Conservation (phyloP, 2,329 filamentous ascomycete genomes). For the Zasmidium angulare region DNA sequence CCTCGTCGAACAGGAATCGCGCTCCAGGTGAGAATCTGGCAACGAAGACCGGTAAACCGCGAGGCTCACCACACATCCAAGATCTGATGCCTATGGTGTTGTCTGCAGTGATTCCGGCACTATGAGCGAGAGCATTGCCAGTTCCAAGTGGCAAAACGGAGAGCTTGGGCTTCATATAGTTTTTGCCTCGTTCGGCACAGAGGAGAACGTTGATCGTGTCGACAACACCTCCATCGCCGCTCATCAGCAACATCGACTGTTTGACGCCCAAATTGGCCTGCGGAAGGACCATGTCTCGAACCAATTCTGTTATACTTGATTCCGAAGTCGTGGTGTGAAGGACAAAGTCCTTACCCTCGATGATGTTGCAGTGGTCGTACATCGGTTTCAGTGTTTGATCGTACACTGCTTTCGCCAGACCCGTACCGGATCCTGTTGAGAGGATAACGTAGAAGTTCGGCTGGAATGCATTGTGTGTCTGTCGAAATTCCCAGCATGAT, state of each 20-base stretch:
- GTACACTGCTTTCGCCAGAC: slow-evolving; percentile 42
- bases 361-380: slow-evolving; percentile 43
- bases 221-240: slow-evolving; percentile 82
- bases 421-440: slow-evolving; percentile 47
- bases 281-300: slow-evolving; percentile 50
- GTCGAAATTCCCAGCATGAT: slow-evolving; percentile 22
- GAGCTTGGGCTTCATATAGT: slow-evolving; percentile 56
- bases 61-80: slow-evolving; percentile 36
- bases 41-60: slow-evolving; percentile 44
- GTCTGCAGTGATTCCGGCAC: slow-evolving; percentile 38
- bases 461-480: slow-evolving; percentile 9
- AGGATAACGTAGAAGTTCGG: slow-evolving; percentile 43
- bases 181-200: slow-evolving; percentile 43
- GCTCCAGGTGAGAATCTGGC: slow-evolving; percentile 48
- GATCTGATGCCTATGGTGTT: slow-evolving; percentile 43
- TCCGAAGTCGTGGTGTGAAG: slow-evolving; percentile 62
- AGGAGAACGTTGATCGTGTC: slow-evolving; percentile 74
- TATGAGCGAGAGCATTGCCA: slow-evolving; percentile 51
- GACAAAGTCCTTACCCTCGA: slow-evolving; percentile 41
- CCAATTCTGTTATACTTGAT: slow-evolving; percentile 65
- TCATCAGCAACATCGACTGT: slow-evolving; percentile 73
- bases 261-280: slow-evolving; percentile 47
- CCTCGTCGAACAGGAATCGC: slow-evolving; percentile 44
- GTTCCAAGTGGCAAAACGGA: slow-evolving; percentile 49
- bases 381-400: slow-evolving; percentile 40